Base-by-base conservation (phyloP, 495 filamentous ascomycete species). In the Hypoxylon subgilvum region DNA sequence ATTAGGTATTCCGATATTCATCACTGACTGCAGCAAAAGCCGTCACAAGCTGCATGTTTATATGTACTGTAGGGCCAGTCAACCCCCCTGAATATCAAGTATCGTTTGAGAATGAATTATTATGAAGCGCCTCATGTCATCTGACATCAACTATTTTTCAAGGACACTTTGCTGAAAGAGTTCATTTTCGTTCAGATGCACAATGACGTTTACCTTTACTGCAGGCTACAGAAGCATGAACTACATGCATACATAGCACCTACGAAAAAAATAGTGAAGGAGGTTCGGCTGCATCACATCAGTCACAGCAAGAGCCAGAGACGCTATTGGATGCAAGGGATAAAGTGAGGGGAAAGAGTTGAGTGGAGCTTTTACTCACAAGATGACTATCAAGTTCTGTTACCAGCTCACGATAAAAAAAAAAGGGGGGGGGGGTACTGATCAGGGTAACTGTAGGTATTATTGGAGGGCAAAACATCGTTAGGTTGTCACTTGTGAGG, bases 101-200 rank as follows among this genome's bases (percentile, higher is more conserved):
- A 18, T 19, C 30, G 22, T 47, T 30, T 25, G 23, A 18, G 9
- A 40, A n/a, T 6, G 30, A 31, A 8, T n/a, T 40, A 12, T 4
- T 25, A 22, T 25, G 3, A 34, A 6, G 12, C 36, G 23, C 18
- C 42, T 43, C 21, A 36, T 34, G 12, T 38, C 23, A 45, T 40
- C 38, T 63, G 59, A 63, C 59, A 63, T 63, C 59, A 63, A n/a
- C 51, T 34, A 12, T 4, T 12, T 4, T 34, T 12, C 3, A 5
- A 13, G 31, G n/a, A 3, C n/a, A 12, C 31, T 34, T 34, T 4
- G 3, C 31, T 34, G 3, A 34, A 1, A 21, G 43, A 42, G 43
- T 27, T 23, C 4, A 25, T 36, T 10, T 23, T 27, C 36, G 19
- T 56, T 40, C 19, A 34, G 39, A 57, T 62, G 52, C 52, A 52